phyloP scores from a whole-genome alignment of 2,329 filamentous ascomycete genomes.

The Calonectria hawksworthii region DNA sequence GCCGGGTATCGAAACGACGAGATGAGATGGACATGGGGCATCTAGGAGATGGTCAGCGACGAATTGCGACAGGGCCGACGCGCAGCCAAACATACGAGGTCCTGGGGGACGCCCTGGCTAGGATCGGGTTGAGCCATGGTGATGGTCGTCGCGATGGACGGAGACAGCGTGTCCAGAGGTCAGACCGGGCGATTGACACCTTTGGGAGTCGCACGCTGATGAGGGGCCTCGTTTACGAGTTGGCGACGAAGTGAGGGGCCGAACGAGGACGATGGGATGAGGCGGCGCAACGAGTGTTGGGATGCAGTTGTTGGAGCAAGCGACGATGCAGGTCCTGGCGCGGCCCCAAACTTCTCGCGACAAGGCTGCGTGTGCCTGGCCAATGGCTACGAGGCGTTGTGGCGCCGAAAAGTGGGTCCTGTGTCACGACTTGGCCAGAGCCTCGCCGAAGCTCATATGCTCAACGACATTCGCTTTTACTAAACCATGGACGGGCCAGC shows the following conservation, averaged over 20 bases:
- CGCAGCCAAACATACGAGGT: constrained; percentile 52
- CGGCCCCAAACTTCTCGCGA: constrained; percentile 57
- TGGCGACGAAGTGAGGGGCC: constrained; percentile 22
- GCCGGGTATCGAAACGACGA: constrained; percentile 86
- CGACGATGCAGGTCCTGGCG: constrained; percentile 37
- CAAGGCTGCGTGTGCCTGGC: constrained; percentile 46
- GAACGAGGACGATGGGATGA: constrained; percentile 32
- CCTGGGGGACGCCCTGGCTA: constrained; percentile 58
- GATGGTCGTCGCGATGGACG: constrained; percentile 40
- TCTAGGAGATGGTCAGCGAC: constrained; percentile 61
- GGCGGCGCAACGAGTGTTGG: constrained; percentile 41
- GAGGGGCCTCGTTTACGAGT: not conserved
- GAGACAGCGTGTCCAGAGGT: constrained; percentile 29
- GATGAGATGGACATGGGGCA: constrained; percentile 90
- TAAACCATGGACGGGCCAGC: not conserved
- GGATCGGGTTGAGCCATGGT: constrained; percentile 59
- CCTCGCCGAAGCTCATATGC: not conserved
- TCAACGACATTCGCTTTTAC: not conserved
- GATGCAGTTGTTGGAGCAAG: constrained; percentile 40
- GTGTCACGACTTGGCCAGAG: constrained; percentile 5
- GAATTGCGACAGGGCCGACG: constrained; percentile 9
- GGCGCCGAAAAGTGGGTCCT: constrained; percentile 37
- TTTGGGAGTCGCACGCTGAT: constrained; percentile 18
- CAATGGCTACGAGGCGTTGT: constrained; percentile 41
- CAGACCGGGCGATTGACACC: constrained; percentile 36